Evolutionary conservation across 345 rosid species (phyloP).

Genomic region (Gossypium ekmanianum): DNA sequence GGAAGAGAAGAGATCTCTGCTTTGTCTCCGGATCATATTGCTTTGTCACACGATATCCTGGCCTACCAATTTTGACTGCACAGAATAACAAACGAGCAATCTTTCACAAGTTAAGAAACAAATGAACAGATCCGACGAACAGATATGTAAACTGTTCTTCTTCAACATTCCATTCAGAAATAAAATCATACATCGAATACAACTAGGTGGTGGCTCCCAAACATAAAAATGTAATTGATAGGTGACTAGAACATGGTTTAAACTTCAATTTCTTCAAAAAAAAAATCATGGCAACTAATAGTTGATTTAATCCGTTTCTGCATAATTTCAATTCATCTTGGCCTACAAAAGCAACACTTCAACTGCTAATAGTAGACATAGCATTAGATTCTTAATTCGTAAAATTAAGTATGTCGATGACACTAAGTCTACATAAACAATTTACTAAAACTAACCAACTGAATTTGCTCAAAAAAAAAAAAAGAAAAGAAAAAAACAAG

Average conservation of each 20-base stretch:
- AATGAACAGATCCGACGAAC: not conserved
- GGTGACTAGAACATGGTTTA: not conserved
- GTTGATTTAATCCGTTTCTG: not conserved
- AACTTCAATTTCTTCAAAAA: not conserved
- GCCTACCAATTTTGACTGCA: constrained; percentile 96
- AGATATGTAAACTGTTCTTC: not conserved
- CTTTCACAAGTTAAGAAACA: not conserved
- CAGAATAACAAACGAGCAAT: not conserved
- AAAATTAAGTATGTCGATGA: not conserved
- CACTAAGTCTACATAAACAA: not conserved
- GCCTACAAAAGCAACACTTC: not conserved
- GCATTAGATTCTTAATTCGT: not conserved
- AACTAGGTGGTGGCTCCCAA: not conserved
- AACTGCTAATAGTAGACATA: not conserved
- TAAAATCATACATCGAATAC: not conserved
- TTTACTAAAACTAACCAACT: not conserved
- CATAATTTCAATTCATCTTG: not conserved
- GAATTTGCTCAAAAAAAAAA: too few relatives aligned
- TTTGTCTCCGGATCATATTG: constrained; percentile 89
- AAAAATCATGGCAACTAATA: too few relatives aligned
- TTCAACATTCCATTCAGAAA: not conserved
- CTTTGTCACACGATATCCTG: constrained; percentile 91
- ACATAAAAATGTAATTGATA: not conserved
- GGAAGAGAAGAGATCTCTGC: constrained; percentile 93
- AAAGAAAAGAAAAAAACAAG: too few relatives aligned